Evolutionary conservation across 2,329 filamentous ascomycete species (phyloP), one percentile per base, ranked within the genome.

Genomic region (Aspergillus versicolor): DNA sequence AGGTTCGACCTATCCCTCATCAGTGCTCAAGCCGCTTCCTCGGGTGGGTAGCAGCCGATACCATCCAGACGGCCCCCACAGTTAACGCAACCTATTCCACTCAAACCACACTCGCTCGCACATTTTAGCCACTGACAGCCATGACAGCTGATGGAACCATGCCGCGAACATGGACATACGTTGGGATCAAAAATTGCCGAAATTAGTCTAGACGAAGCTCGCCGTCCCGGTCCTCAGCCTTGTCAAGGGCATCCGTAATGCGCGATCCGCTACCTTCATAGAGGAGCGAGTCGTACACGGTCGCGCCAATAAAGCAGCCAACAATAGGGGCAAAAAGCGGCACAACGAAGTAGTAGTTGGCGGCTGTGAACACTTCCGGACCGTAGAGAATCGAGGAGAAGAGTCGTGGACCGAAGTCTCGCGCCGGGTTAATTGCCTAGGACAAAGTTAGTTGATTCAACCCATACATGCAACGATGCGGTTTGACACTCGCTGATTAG

Each of bases 251-350:
- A 49, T 69, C 64, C 2, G 67, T 55, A 50, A 71, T 54, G n/a
- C 66, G 68, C n/a, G 68, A 71, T 19, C 68, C 68, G 13, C 68
- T 63, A 19, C 68, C 68, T 41, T 71, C 68, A 11, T 64, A 70
- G 3, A 71, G 57, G 11, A 69, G 17, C 0, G 59, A 50, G 19
- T 71, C 68, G 32, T 71, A 71, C 12, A 62, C 61, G 1, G 62
- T 56, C n/a, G 68, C 68, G 0, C 68, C 68, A 2, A 69, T 11
- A 5, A 70, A 40, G 30, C 68, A 70, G 11, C 68, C 68, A 12
- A 66, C 12, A 21, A 71, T 58, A 19, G 68, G 68, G 11, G 66
- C 64, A 22, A 71, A 63, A 0, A 71, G 49, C 3, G 68, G 68
- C 13, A 71, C 67, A 7, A 69, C 37, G 15, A 70, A 71, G 30